Conservation (phyloP, 164 flowering plant species). For the grape (Vitis vinifera) region ASM3070453v1 NC_081805.1:10171001-10171500, state of each 20-base stretch:
- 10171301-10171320: constrained; percentile 85
- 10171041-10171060: constrained; percentile 83
- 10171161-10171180: neutral
- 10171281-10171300: constrained; percentile 93
- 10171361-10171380: neutral
- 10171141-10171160: neutral
- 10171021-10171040: constrained; percentile 4
- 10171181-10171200: neutral
- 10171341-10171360: constrained; percentile 46
- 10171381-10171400: neutral
- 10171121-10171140: constrained; percentile 76
- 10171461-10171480: constrained; percentile 87
- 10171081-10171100: constrained; percentile 66
- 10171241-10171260: constrained; percentile 42
- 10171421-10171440: constrained; percentile 22
- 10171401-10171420: neutral
- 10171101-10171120: constrained; percentile 94
- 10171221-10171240: constrained; percentile 50
- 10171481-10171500: constrained; percentile 85
- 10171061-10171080: constrained; percentile 87
- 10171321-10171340: constrained; percentile 58
- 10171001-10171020: too few relatives aligned
- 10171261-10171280: constrained; percentile 70
- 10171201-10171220: neutral
- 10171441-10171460: constrained; percentile 90